phyloP scores from a whole-genome alignment of 1,139 yeast species.

The Yamadazyma jaroonii region DNA sequence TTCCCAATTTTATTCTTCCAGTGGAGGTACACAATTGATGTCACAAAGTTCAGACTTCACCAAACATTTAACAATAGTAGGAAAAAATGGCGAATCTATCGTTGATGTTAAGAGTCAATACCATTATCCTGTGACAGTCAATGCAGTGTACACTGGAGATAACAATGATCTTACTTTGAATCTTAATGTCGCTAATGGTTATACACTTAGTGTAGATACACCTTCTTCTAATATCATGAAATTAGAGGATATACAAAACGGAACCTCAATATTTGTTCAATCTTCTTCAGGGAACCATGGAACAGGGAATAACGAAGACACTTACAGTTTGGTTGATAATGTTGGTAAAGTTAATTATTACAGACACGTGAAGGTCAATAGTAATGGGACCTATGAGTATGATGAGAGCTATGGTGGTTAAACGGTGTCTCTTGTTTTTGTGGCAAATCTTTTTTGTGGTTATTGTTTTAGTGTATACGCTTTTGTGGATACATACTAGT shows the following conservation, averaged over 20 bases:
- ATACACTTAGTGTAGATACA: slow-evolving; percentile 14
- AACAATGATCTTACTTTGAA: slow-evolving; percentile 9
- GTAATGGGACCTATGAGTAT: slow-evolving; percentile 28
- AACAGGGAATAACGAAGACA: slow-evolving; percentile 37
- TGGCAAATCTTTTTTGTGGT: no score
- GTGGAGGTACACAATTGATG: slow-evolving; percentile 31
- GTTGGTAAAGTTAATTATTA: slow-evolving; percentile 27
- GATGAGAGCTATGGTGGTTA: slow-evolving; percentile 17
- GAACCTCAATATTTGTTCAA: slow-evolving; percentile 45
- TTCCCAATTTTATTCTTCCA: slow-evolving; percentile 24
- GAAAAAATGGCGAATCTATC: slow-evolving; percentile 7
- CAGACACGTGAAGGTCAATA: slow-evolving; percentile 41
- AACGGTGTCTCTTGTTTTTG: no score
- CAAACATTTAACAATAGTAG: slow-evolving; percentile 13
- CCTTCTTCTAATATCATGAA: background rate
- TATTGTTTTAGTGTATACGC: no score
- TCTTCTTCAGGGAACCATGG: slow-evolving; percentile 54
- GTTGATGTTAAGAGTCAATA: background rate
- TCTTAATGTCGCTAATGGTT: slow-evolving; percentile 19
- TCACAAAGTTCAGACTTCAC: slow-evolving; percentile 26
- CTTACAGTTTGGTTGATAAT: slow-evolving; percentile 29
- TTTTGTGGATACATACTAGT: no score
- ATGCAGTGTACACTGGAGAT: background rate
- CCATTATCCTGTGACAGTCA: slow-evolving; percentile 24
- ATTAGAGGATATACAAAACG: slow-evolving; percentile 28